Evolutionary conservation across 2,329 filamentous ascomycete genomes (phyloP).

Genomic region (Hypoxylon sp.): DNA sequence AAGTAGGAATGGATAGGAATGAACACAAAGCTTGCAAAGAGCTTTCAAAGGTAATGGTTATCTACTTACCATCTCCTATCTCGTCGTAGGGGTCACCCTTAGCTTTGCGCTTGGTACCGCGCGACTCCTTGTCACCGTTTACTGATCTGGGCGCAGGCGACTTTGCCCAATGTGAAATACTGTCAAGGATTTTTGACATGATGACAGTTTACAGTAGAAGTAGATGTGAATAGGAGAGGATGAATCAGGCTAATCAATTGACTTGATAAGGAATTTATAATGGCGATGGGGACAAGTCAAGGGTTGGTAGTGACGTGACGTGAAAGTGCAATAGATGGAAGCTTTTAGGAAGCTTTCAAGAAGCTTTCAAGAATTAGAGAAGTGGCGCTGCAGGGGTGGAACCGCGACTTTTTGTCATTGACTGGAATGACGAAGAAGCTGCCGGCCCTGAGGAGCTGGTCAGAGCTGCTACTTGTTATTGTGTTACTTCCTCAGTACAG

Average conservation of each 20-base stretch:
- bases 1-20: not conserved
- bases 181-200: slow-evolving; percentile 26
- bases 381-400: slow-evolving; percentile 35
- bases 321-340: slow-evolving; percentile 4
- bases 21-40: not conserved
- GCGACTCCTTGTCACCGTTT: slow-evolving; percentile 37
- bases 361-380: slow-evolving; percentile 13
- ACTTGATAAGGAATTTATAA: slow-evolving; percentile 4
- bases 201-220: slow-evolving; percentile 6
- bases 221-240: not conserved
- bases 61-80: slow-evolving; percentile 48
- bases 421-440: slow-evolving; percentile 40
- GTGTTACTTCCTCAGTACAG: not conserved
- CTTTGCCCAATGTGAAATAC: slow-evolving; percentile 19
- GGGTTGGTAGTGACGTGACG: slow-evolving; percentile 2
- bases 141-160: slow-evolving; percentile 34
- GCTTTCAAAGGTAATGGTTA: not conserved
- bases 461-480: slow-evolving; percentile 19
- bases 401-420: slow-evolving; percentile 27
- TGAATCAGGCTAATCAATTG: slow-evolving; percentile 6
- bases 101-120: slow-evolving; percentile 52
- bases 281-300: slow-evolving; percentile 8
- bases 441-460: slow-evolving; percentile 14
- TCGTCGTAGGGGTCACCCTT: slow-evolving; percentile 51
- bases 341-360: slow-evolving; percentile 6